These are phyloP conservation scores for Pichia inconspicua DNA, from an alignment of 1,139 yeast species.

Conservation along the genomic window DNA sequence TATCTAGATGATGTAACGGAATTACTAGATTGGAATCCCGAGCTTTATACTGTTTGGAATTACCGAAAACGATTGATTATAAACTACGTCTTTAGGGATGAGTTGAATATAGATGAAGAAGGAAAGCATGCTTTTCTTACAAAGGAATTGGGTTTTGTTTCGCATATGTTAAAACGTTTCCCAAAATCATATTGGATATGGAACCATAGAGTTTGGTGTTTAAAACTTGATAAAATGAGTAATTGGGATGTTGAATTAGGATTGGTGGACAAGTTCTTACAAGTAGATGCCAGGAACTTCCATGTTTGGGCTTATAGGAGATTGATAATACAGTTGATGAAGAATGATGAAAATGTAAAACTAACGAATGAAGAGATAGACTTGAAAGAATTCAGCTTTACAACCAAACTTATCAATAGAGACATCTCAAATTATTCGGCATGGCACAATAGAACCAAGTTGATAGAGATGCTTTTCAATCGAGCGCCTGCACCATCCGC, in stretches of 20 bases:
- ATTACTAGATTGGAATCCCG: conserved; percentile 66
- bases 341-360: conserved; percentile 23
- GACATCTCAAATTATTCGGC: conserved; percentile 93
- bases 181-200: conserved; percentile 97
- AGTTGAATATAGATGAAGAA: conserved; percentile 7
- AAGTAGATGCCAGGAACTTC: conserved; percentile 72
- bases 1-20: conserved; percentile 48
- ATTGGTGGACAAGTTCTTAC: conserved; percentile 60
- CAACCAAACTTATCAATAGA: conserved; percentile 67
- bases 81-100: conserved; percentile 27
- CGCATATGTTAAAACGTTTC: conserved; percentile 49
- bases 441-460: conserved; percentile 82
- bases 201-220: conserved; percentile 87
- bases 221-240: conserved; percentile 43
- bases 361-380: conserved; percentile 14
- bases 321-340: conserved; percentile 47
- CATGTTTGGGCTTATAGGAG: conserved; percentile 97
- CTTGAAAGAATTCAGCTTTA: conserved; percentile 61
- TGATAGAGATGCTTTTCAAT: conserved; percentile 48
- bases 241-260: conserved; percentile 66
- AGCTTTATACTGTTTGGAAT: conserved; percentile 87
- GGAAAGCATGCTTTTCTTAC: conserved; percentile 36
- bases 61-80: conserved; percentile 66
- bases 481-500: conserved; percentile 22
- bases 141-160: conserved; percentile 55